Base-by-base conservation (phyloP, 2,329 filamentous ascomycete genomes). In the Cladosporium sp. region DNA sequence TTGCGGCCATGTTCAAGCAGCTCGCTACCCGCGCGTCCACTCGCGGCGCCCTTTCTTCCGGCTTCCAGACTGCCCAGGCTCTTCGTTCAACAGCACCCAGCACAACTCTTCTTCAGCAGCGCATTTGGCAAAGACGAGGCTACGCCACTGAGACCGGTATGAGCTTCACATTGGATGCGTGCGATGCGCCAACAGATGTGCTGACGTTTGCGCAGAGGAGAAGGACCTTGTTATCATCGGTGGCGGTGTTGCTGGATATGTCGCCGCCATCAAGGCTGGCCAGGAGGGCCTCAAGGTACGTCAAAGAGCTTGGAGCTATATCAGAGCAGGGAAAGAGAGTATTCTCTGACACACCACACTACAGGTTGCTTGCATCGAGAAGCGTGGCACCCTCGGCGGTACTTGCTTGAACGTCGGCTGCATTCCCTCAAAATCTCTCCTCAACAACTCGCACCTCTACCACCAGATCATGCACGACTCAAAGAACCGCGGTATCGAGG, bases 361-460 rank as follows among this genome's bases (percentile, higher is more conserved):
- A 50, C 60, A 96, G 91, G 93, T 96, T 64, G 84, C 91, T 61
- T 99, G 94, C 79, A 95, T 99, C 79, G 94, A 99, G 80, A 99
- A 99, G 84, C 91, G 94, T 73, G 94, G 94, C 67, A 83, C 85
- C 60, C 87, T 99, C 69, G 94, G 94, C 71, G 94, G 94, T 74
- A 58, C 56, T 28, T 58, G 56, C 48, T 44, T 58, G 48, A 58
- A 58, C 76, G 94, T 99, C 72, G 94, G 94, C 79, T 99, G 94
- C 80, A 99, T 99, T 74, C 94, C 94, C 66, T 99, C 94, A 65
- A 99, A 99, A 80, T 97, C 94, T 62, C 90, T 99, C 67, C 90
- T 99, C 76, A 99, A 97, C 87, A 97, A 97, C 83, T 97, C 94
- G 69, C 91, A 97, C 77, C 84, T 97, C 61, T 97, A 97, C 83